These are phyloP conservation scores for Vigna trinervia DNA, from an alignment of 306 rosid species.

Conservation along the genomic window DNA sequence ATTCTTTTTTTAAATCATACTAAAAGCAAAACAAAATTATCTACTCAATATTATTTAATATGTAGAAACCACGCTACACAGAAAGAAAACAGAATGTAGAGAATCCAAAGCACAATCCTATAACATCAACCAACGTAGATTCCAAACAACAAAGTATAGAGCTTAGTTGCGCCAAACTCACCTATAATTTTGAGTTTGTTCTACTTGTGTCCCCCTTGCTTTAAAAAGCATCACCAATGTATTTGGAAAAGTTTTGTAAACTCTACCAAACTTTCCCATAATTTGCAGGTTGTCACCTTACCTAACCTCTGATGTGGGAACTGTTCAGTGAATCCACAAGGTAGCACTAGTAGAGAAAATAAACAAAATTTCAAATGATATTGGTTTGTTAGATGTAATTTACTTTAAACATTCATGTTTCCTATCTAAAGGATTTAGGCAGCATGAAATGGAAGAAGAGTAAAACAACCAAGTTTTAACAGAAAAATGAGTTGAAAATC, in stretches of 20 bases:
- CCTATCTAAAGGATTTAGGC: not conserved
- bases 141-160: not conserved
- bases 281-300: slow-evolving; percentile 18
- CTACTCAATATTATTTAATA: too few relatives aligned
- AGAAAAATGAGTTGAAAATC: slow-evolving; percentile 21
- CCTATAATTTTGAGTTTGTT: slow-evolving; percentile 7
- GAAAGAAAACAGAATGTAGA: not conserved
- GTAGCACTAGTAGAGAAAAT: not conserved
- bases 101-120: slow-evolving; percentile 6
- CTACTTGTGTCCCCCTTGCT: not conserved
- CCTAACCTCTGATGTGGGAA: not conserved
- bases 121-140: slow-evolving; percentile 21
- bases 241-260: not conserved
- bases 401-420: not conserved
- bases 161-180: not conserved
- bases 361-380: not conserved
- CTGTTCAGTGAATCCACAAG: not conserved
- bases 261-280: not conserved
- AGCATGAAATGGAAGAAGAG: slow-evolving; percentile 15
- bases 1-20: too few relatives aligned
- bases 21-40: too few relatives aligned
- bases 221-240: not conserved
- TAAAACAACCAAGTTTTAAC: slow-evolving; percentile 4
- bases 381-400: not conserved
- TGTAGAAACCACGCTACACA: too few relatives aligned